Conservation (phyloP, 1,139 yeast species). For the Kodamaea derodonti region DNA sequence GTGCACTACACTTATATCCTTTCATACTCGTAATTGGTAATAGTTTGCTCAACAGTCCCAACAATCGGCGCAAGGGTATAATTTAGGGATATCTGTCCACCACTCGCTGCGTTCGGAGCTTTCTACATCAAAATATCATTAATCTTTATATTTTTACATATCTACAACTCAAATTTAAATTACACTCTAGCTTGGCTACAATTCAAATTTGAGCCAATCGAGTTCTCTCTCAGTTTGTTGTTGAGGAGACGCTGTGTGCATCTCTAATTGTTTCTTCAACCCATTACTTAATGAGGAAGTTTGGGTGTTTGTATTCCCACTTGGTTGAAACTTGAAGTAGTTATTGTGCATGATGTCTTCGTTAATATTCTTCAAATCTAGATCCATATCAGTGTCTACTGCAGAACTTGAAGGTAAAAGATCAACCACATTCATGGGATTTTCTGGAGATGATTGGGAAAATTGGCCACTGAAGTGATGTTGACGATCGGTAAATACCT, state of each 20-base stretch:
- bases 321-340: constrained; percentile 5
- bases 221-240: constrained; percentile 22
- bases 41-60: too few relatives aligned
- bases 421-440: constrained; percentile 20
- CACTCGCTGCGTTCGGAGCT: background rate
- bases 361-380: constrained; percentile 2
- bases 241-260: constrained; percentile 3
- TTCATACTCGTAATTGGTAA: too few relatives aligned
- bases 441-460: constrained; percentile 8
- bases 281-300: constrained; percentile 26
- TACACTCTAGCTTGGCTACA: too few relatives aligned
- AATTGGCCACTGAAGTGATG: background rate
- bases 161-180: background rate
- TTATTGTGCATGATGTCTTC: background rate
- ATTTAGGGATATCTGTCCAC: too few relatives aligned
- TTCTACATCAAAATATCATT: background rate
- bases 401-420: constrained; percentile 16
- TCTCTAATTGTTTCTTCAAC: constrained; percentile 16
- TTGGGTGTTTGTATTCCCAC: constrained; percentile 4
- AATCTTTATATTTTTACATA: background rate
- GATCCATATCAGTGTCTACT: constrained; percentile 8
- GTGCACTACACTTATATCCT: too few relatives aligned
- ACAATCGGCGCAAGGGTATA: too few relatives aligned
- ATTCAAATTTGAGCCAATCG: constrained; percentile 48
- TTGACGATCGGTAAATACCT: constrained; percentile 11